Percentiles rank a stretch among this genome's conserved stretches.
phyloP scores from a whole-genome alignment of 257 asterid genomes.

The Penstemon eatonii region DNA sequence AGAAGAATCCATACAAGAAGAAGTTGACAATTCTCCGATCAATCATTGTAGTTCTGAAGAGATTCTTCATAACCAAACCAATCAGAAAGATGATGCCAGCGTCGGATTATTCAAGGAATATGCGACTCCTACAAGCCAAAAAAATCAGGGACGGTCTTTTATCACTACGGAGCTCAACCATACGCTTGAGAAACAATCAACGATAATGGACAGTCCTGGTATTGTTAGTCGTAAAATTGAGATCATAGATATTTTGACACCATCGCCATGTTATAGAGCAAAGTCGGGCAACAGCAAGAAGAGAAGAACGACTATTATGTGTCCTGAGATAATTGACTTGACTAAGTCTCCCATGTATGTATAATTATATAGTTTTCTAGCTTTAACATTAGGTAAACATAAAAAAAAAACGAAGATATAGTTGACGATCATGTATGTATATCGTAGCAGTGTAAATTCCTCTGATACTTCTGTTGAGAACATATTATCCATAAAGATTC shows the following conservation, averaged over 20 bases:
- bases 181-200: conserved; percentile 20
- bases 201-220: conserved; percentile 30
- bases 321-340: conserved; percentile 80
- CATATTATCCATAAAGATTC: not conserved
- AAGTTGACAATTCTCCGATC: conserved; percentile 16
- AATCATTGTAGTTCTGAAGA: conserved; percentile 21
- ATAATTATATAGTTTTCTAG: conserved; percentile 23
- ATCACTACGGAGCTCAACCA: conserved; percentile 4
- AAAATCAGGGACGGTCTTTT: not conserved
- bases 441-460: not conserved
- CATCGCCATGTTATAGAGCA: conserved; percentile 52
- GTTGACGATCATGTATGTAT: not conserved
- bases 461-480: no score
- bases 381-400: not conserved
- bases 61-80: conserved; percentile 13
- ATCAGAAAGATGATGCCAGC: conserved; percentile 13
- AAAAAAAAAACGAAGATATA: not conserved
- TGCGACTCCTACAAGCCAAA: not conserved
- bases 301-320: conserved; percentile 39
- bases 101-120: not conserved
- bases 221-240: conserved; percentile 38
- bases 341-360: conserved; percentile 64
- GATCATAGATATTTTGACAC: conserved; percentile 72
- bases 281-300: conserved; percentile 43
- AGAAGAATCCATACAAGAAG: conserved; percentile 13